Evolutionary conservation across 176 grass and related monocot species (phyloP).

Genomic region (Bothriochloa decipiens): DNA sequence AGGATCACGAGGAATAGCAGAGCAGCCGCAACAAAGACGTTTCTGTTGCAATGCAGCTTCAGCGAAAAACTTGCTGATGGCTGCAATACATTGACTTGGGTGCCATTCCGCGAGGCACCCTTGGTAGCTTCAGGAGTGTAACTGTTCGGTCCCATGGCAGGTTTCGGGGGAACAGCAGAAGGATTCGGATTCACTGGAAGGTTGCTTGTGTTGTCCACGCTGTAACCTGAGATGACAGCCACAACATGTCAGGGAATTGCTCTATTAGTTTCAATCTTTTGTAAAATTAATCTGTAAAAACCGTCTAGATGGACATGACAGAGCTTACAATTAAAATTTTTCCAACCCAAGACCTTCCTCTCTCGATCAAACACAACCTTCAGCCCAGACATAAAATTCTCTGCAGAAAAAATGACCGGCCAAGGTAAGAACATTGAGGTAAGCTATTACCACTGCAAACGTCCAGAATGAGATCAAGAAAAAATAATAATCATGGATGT

Average conservation of each 20-base stretch:
- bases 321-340: constrained; percentile 74
- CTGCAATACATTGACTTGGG: constrained; percentile 35
- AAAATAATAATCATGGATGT: too few relatives aligned
- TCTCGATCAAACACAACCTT: constrained; percentile 86
- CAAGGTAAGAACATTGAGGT: not conserved
- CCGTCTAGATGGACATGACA: not conserved
- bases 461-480: not conserved
- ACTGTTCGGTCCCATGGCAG: constrained; percentile 38
- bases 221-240: constrained; percentile 49
- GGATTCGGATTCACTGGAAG: constrained; percentile 44
- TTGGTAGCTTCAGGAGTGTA: constrained; percentile 55
- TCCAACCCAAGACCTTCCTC: constrained; percentile 76
- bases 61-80: constrained; percentile 31
- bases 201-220: constrained; percentile 39
- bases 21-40: not conserved
- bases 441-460: not conserved
- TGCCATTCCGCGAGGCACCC: constrained; percentile 15
- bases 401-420: constrained; percentile 47
- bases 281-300: not conserved
- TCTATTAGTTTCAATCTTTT: not conserved
- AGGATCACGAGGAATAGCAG: constrained; percentile 43
- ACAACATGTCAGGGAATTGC: not conserved
- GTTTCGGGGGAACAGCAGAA: constrained; percentile 45
- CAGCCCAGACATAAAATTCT: constrained; percentile 86
- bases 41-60: constrained; percentile 25